Conservation (phyloP, 257 asterid species). For the Solanum appendiculatum region DNA sequence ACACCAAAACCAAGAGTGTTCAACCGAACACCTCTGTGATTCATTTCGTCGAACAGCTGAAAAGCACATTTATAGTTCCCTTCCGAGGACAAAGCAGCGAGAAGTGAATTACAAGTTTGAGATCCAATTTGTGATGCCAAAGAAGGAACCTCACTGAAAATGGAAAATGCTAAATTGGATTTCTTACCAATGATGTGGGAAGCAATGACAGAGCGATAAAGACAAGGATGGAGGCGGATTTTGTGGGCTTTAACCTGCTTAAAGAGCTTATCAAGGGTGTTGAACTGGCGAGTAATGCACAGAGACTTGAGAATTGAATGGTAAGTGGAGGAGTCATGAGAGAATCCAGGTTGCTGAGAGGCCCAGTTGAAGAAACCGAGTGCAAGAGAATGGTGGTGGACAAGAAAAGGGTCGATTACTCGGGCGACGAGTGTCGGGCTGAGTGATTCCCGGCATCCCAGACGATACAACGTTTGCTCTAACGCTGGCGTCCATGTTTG, state of each 20-base stretch:
- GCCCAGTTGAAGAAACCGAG: conserved; percentile 96
- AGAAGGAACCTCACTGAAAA: conserved; percentile 29
- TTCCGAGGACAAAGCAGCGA: conserved; percentile 57
- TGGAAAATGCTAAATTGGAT: conserved; percentile 40
- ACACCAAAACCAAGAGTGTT: conserved; percentile 76
- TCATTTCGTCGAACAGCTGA: conserved; percentile 68
- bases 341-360: conserved; percentile 81
- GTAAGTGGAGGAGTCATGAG: conserved; percentile 55
- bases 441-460: conserved; percentile 59
- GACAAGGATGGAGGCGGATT: conserved; percentile 33
- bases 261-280: conserved; percentile 42
- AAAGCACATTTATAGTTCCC: conserved; percentile 38
- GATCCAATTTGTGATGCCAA: conserved; percentile 32
- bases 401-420: conserved; percentile 80
- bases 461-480: conserved; percentile 67
- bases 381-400: conserved; percentile 66
- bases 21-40: conserved; percentile 31
- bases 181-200: conserved; percentile 50
- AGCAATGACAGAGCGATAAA: conserved; percentile 31
- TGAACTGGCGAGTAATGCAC: conserved; percentile 57
- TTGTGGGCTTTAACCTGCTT: conserved; percentile 44
- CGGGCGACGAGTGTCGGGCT: conserved; percentile 58
- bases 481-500: conserved; percentile 61
- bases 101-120: conserved; percentile 64
- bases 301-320: conserved; percentile 69